Evolutionary conservation across 345 rosid genomes (phyloP), one percentile per base, ranked within the genome.

Genomic region (Microthlaspi erraticum): DNA sequence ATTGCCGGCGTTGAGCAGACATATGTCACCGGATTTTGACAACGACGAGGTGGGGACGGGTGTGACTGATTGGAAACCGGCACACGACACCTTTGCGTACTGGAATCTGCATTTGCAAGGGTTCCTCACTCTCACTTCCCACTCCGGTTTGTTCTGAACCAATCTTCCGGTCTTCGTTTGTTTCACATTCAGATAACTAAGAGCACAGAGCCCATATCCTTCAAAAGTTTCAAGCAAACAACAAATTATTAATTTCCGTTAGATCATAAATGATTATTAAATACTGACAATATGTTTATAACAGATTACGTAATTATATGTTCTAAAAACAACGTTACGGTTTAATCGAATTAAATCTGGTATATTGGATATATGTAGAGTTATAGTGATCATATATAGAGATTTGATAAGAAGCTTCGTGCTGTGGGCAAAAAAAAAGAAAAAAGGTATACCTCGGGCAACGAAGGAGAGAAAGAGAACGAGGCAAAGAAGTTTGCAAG

Each of bases 121-220:
- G 57, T 72, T 56, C 13, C 11, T 72, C 11, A 64, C 50, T 64
- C 52, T 73, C 66, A 73, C 77, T 65, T 55, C 66, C 77, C 77
- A 73, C 44, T 73, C 60, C 11, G 77, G 52, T 48, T 57, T 59
- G 66, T 66, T 50, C 37, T 65, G 14, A 29, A 65, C 29, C 60
- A 65, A 2, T 32, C 32, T 64, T 2, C 77, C 71, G 18, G 77
- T 73, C 38, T 57, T 57, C 36, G 44, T 9, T 61, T 73, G 77
- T 46, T 49, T 66, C 17, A 73, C n/a, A 8, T 29, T 2, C 48
- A 73, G 44, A 20, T 48, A 0, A 1, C 5, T 10, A 9, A 39
- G 60, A 7, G 2, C 0, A 49, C 77, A 73, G 0, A 60, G 23
- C 10, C 75, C 75, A 60, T 70, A 64, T 8, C 71, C 77, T 70